Conservation (phyloP, 805 yeast genomes). For the Lipomyces sp. region DNA sequence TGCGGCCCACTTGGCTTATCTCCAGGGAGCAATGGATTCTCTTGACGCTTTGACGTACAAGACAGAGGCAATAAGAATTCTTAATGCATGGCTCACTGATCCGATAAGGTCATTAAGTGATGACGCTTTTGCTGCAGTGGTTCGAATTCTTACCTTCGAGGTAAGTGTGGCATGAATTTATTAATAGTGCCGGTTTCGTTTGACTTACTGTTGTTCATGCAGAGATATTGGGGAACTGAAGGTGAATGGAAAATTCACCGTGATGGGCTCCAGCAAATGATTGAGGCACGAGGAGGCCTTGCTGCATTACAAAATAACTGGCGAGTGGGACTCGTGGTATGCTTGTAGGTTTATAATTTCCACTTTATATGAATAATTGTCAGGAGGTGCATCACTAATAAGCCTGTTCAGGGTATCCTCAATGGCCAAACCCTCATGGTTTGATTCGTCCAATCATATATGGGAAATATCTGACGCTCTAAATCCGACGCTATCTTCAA, state of each 20-base stretch:
- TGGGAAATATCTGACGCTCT: not conserved
- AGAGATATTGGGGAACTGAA: not conserved
- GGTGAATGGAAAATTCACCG: constrained; percentile 1
- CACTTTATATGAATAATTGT: not conserved
- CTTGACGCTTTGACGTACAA: not conserved
- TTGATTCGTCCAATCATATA: not conserved
- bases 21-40: not conserved
- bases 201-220: not conserved
- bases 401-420: not conserved
- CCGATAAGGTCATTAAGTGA: not conserved
- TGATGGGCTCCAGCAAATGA: not conserved
- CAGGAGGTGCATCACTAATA: not conserved
- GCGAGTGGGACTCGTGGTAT: not conserved
- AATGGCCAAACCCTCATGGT: not conserved
- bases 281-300: not conserved
- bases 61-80: not conserved
- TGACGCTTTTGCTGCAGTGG: not conserved
- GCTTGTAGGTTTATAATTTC: not conserved
- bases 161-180: not conserved
- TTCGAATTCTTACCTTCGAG: not conserved
- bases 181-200: not conserved
- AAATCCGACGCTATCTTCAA: not conserved
- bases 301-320: not conserved
- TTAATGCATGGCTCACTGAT: not conserved
- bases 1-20: not conserved